Conservation (phyloP, 2,329 filamentous ascomycete species). For the Zymoseptoria passerinii region DNA sequence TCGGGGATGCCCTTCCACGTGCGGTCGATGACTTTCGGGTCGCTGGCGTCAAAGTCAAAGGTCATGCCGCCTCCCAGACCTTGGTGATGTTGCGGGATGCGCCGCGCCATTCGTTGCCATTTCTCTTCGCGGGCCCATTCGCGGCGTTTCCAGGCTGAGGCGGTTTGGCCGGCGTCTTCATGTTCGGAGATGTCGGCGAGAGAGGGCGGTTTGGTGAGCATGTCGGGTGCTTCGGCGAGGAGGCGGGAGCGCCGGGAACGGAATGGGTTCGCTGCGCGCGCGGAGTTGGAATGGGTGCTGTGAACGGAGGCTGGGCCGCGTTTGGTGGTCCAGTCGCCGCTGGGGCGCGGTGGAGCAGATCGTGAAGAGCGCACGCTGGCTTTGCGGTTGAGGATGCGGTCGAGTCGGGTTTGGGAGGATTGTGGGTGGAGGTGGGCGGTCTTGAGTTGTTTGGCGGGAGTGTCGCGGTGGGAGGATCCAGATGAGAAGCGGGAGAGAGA, state of each 20-base stretch:
- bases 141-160: constrained; percentile 46
- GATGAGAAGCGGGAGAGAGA: constrained; percentile 26
- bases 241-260: constrained; percentile 46
- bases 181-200: constrained; percentile 39
- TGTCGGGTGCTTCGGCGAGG: constrained; percentile 54
- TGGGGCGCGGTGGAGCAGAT: constrained; percentile 24
- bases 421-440: constrained; percentile 51
- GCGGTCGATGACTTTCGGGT: constrained; percentile 71
- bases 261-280: constrained; percentile 33
- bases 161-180: constrained; percentile 40
- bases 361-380: constrained; percentile 38
- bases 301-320: constrained; percentile 33
- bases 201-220: constrained; percentile 53
- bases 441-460: constrained; percentile 46
- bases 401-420: constrained; percentile 47
- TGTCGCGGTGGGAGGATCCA: constrained; percentile 8
- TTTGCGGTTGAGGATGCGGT: constrained; percentile 44
- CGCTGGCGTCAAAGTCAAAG: constrained; percentile 72
- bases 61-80: constrained; percentile 50
- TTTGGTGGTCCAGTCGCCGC: constrained; percentile 21
- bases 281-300: constrained; percentile 32
- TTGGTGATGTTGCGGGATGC: constrained; percentile 25
- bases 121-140: constrained; percentile 57
- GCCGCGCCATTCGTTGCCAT: constrained; percentile 58
- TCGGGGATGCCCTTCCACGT: constrained; percentile 99